Percentiles rank a stretch among this genome's conserved stretches.
These are phyloP conservation scores for Agastache rugosa DNA, from an alignment of 257 asterid species.

Conservation along the genomic window DNA sequence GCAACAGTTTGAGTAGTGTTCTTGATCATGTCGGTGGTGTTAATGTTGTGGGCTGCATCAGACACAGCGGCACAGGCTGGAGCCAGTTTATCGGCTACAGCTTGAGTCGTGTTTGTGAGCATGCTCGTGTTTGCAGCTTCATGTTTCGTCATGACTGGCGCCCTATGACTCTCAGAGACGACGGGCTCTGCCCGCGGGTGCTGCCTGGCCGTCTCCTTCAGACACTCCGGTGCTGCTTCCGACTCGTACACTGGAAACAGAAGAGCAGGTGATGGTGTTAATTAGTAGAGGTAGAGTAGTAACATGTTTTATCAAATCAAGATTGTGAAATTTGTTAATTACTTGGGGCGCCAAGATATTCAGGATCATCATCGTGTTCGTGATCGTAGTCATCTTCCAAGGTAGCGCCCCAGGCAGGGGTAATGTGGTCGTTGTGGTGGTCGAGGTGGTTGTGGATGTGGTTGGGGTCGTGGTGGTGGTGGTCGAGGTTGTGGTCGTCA, in stretches of 20 bases:
- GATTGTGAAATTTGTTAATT: not conserved
- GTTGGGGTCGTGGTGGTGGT: not conserved
- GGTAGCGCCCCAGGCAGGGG: constrained; percentile 55
- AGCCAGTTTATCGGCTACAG: constrained; percentile 54
- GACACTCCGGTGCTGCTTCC: constrained; percentile 72
- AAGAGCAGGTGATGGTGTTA: not conserved
- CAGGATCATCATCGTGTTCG: constrained; percentile 69
- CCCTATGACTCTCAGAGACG: constrained; percentile 58
- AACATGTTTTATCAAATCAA: not conserved
- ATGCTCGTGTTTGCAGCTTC: constrained; percentile 10
- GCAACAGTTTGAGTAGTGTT: constrained; percentile 43
- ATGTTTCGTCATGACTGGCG: constrained; percentile 42
- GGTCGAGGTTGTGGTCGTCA: not conserved
- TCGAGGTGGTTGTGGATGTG: not conserved
- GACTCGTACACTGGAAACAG: constrained; percentile 82
- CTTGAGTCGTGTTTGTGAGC: constrained; percentile 33
- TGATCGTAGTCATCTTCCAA: constrained; percentile 50
- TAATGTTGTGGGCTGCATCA: constrained; percentile 52
- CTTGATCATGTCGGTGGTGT: not conserved
- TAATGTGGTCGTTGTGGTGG: constrained; percentile 23
- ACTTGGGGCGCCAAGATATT: constrained; percentile 98
- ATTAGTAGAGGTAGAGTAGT: not conserved
- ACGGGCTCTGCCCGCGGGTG: constrained; percentile 87
- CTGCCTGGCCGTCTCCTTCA: constrained; percentile 78
- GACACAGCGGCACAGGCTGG: constrained; percentile 66